Evolutionary conservation across 257 asterid species (phyloP).

Genomic region (Rhazya stricta): DNA sequence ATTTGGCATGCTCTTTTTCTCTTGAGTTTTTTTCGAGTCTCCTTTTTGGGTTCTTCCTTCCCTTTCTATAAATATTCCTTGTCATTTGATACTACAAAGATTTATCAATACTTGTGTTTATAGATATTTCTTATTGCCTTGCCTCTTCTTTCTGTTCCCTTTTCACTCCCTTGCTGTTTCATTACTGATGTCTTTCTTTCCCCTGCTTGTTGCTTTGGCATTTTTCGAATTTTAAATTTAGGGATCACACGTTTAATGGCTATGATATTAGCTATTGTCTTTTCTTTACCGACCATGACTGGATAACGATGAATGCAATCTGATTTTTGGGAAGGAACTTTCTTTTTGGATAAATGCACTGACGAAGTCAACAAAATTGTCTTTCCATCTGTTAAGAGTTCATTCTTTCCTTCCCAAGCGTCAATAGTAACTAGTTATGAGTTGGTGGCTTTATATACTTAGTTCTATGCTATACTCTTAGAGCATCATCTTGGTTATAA

Average conservation of each 20-base stretch:
- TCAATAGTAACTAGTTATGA: not conserved
- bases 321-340: too few species aligned
- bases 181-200: not conserved
- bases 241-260: not conserved
- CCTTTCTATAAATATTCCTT: not conserved
- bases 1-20: not conserved
- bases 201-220: too few species aligned
- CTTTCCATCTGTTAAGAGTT: not conserved
- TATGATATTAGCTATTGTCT: too few species aligned
- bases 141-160: not conserved
- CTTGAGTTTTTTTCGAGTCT: not conserved
- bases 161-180: not conserved
- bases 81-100: not conserved
- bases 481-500: not conserved
- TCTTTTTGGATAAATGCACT: not conserved
- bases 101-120: not conserved
- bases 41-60: not conserved
- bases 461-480: not conserved
- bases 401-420: not conserved
- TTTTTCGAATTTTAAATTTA: too few species aligned
- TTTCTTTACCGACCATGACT: too few species aligned
- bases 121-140: not conserved
- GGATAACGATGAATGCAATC: not conserved
- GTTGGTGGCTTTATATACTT: not conserved
- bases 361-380: not conserved